These are phyloP conservation scores for Ophiocordyceps camponoti-leonardi DNA, from an alignment of 2,329 filamentous ascomycete species.

Conservation along the genomic window DNA sequence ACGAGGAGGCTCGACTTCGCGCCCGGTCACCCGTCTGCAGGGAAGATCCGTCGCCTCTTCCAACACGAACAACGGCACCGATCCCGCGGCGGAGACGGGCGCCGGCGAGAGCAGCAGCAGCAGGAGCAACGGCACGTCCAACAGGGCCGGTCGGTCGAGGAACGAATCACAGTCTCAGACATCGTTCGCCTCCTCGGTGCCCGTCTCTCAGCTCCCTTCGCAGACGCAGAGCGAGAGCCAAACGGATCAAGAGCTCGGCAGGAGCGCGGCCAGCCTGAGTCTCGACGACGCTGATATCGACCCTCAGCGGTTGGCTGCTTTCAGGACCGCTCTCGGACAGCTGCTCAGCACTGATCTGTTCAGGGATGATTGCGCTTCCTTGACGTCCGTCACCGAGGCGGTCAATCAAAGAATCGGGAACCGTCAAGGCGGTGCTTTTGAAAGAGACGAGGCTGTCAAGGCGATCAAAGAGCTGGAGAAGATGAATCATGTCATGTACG, in stretches of 20 bases:
- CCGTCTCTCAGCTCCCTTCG: constrained; percentile 49
- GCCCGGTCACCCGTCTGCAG: constrained; percentile 5
- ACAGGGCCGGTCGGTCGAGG: constrained; percentile 17
- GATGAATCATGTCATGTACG: constrained; percentile 84
- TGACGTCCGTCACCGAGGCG: constrained; percentile 57
- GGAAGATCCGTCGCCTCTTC: constrained; percentile 6
- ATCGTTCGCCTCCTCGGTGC: constrained; percentile 65
- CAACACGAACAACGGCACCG: constrained; percentile 15
- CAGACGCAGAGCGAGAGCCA: constrained; percentile 24
- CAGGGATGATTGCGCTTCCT: constrained; percentile 63
- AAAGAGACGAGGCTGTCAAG: constrained; percentile 52
- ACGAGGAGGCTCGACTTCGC: constrained; percentile 14
- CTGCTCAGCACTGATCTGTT: constrained; percentile 74
- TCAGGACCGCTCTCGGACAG: constrained; percentile 68
- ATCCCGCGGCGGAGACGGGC: not conserved
- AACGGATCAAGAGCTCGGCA: constrained; percentile 27
- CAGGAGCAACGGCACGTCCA: constrained; percentile 16
- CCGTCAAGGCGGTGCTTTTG: constrained; percentile 42
- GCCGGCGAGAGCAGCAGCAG: constrained; percentile 25
- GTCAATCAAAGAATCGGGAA: constrained; percentile 56
- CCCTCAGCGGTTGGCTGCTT: constrained; percentile 47
- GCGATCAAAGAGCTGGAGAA: constrained; percentile 69
- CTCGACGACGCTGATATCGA: constrained; percentile 35
- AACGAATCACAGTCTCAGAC: constrained; percentile 27
- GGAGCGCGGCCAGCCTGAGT: constrained; percentile 21